Evolutionary conservation across 2,329 filamentous ascomycete genomes (phyloP), one percentile per base, ranked within the genome.

Genomic region (Orbilia quercus): DNA sequence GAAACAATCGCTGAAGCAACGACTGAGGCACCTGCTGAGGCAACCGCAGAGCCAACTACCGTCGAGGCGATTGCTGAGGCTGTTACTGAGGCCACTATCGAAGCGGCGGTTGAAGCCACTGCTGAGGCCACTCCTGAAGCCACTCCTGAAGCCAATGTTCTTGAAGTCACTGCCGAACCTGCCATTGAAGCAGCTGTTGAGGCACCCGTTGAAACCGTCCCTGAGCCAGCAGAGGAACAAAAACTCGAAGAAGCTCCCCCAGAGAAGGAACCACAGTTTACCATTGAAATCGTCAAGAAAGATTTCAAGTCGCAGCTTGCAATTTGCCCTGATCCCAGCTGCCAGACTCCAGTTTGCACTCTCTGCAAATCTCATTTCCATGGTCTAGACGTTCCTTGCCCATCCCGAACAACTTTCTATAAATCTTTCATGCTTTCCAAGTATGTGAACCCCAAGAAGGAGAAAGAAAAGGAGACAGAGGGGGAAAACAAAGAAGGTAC

Each of bases 351-450:
- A 12, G 36, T 72, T 28, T 72, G 67, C 53, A 72, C 67, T 20
- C 51, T 72, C 9, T 72, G 67, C 53, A 72, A 38, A 25, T 72
- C 67, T 34, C 67, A 64, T 38, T 72, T 72, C 47, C 67, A 72
- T 47, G 67, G 67, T 9, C 58, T 65, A 18, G 67, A 72, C 34
- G 64, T 58, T 12, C 59, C 67, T 20, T 72, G 67, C 14, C 31
- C 14, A n/a, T 72, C 67, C n/a, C 67, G 45, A 9, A 53, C 45
- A 1, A 11, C 40, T n/a, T 72, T 72, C 47, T 64, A 36, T 36
- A 72, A 72, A n/a, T 45, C 48, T 5, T 72, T 72, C 45, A 50
- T 72, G 67, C 59, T 72, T 7, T 16, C 44, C 7, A 72, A 65
- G 40, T 72, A 40, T n/a, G 59, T 51, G 25, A 59, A 72, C 3